These are phyloP conservation scores for Sedum album DNA, from an alignment of 164 flowering plant species.

Conservation along the genomic window DNA sequence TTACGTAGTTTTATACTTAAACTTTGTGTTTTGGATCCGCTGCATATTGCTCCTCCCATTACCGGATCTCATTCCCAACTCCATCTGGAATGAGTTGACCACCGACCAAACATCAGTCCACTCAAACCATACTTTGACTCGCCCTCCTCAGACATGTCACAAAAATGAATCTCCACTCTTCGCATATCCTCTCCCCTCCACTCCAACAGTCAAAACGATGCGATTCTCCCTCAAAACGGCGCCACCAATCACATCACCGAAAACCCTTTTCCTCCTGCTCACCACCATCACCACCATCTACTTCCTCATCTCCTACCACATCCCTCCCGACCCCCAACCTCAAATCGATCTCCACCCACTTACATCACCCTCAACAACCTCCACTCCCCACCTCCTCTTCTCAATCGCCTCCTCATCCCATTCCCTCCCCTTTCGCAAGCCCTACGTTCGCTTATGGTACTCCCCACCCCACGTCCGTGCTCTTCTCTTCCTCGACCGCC, in stretches of 20 bases:
- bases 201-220: neutral
- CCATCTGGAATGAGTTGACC: neutral
- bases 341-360: neutral
- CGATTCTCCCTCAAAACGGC: no score
- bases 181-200: neutral
- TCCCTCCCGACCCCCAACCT: neutral
- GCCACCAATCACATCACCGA: neutral
- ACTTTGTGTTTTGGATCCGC: no score
- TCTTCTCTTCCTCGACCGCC: constrained; percentile 51
- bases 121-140: neutral
- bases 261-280: constrained; percentile 24
- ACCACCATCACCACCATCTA: constrained; percentile 17
- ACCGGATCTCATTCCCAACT: no score
- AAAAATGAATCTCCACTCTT: no score
- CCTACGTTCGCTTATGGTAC: constrained; percentile 60
- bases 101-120: no score
- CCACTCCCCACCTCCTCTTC: constrained; percentile 56
- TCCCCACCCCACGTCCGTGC: constrained; percentile 38
- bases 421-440: constrained; percentile 32
- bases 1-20: no score
- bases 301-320: constrained; percentile 12
- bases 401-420: constrained; percentile 56
- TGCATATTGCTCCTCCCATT: no score
- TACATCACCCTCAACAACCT: constrained; percentile 11
- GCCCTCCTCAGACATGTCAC: neutral